These are phyloP conservation scores for Ploettnerulaceae sp. DNA, from an alignment of 2,329 filamentous ascomycete genomes.

Conservation along the genomic window DNA sequence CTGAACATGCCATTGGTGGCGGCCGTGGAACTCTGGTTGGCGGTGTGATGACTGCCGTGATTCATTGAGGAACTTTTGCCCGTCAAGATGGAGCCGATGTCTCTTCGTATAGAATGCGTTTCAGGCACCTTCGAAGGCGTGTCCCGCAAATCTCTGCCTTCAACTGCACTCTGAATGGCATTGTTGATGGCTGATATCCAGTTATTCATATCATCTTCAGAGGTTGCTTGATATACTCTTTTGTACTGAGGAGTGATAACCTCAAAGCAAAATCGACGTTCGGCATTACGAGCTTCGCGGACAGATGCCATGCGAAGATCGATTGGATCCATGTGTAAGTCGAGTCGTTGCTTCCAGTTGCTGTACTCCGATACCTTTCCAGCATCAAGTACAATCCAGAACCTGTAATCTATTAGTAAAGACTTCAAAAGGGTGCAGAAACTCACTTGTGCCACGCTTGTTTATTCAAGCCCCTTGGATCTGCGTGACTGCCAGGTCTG, in stretches of 20 bases:
- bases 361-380: slow-evolving; percentile 97
- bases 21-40: slow-evolving; percentile 43
- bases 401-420: slow-evolving; percentile 47
- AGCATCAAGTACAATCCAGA: slow-evolving; percentile 97
- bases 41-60: slow-evolving; percentile 41
- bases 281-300: slow-evolving; percentile 88
- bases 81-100: slow-evolving; percentile 88
- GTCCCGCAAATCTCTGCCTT: slow-evolving; percentile 63
- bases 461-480: slow-evolving; percentile 92
- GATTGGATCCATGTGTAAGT: slow-evolving; percentile 96
- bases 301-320: slow-evolving; percentile 96
- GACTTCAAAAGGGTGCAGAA: neutral
- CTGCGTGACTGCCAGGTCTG: slow-evolving; percentile 86
- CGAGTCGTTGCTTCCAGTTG: slow-evolving; percentile 97
- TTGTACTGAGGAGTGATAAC: slow-evolving; percentile 96
- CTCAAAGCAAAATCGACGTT: slow-evolving; percentile 95
- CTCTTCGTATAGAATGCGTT: slow-evolving; percentile 60
- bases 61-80: slow-evolving; percentile 77
- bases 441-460: slow-evolving; percentile 97
- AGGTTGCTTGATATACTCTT: slow-evolving; percentile 94
- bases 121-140: slow-evolving; percentile 41
- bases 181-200: slow-evolving; percentile 98
- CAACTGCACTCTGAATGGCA: slow-evolving; percentile 90
- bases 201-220: slow-evolving; percentile 94
- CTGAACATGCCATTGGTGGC: slow-evolving; percentile 57